Conservation (phyloP, 2,329 filamentous ascomycete genomes). For the Sporothrix euskadiensis region DNA sequence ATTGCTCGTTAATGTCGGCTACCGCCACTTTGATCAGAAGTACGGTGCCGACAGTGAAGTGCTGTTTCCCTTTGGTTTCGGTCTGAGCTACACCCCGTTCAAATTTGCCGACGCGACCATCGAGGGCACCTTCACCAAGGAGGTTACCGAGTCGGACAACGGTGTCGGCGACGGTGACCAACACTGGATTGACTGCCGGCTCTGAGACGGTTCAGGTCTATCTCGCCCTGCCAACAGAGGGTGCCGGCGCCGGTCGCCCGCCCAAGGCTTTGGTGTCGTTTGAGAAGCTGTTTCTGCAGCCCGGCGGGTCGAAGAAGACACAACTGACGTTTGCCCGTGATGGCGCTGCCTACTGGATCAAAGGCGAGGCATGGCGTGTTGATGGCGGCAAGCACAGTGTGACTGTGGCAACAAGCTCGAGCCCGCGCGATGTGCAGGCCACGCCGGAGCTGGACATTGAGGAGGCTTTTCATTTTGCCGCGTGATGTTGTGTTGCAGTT, state of each 20-base stretch:
- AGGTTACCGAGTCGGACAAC: slow-evolving; percentile 28
- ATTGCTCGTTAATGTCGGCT: slow-evolving; percentile 63
- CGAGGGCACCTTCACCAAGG: neutral
- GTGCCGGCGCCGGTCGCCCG: slow-evolving; percentile 41
- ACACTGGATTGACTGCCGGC: slow-evolving; percentile 58
- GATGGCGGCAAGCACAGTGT: neutral
- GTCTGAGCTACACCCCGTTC: slow-evolving; percentile 37
- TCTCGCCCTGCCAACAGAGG: slow-evolving; percentile 40
- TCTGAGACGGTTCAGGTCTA: slow-evolving; percentile 62
- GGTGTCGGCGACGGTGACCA: slow-evolving; percentile 57
- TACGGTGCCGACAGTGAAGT: slow-evolving; percentile 36
- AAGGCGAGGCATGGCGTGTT: slow-evolving; percentile 12
- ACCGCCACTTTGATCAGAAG: slow-evolving; percentile 66
- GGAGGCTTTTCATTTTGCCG: slow-evolving; percentile 4
- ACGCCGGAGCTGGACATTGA: neutral
- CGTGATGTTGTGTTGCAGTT: neutral
- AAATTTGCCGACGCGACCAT: slow-evolving; percentile 44
- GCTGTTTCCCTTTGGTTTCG: slow-evolving; percentile 37
- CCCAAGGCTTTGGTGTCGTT: slow-evolving; percentile 60
- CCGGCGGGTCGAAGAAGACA: neutral
- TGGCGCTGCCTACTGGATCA: slow-evolving; percentile 25
- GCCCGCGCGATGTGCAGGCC: neutral
- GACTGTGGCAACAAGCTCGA: neutral
- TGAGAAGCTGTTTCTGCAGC: slow-evolving; percentile 47
- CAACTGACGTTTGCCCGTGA: slow-evolving; percentile 12